A percentile compares a stretch with the other conserved stretches of the same genome.
Conservation (phyloP, 176 grass and related monocot genomes). For the Aegilops tauschii region DNA sequence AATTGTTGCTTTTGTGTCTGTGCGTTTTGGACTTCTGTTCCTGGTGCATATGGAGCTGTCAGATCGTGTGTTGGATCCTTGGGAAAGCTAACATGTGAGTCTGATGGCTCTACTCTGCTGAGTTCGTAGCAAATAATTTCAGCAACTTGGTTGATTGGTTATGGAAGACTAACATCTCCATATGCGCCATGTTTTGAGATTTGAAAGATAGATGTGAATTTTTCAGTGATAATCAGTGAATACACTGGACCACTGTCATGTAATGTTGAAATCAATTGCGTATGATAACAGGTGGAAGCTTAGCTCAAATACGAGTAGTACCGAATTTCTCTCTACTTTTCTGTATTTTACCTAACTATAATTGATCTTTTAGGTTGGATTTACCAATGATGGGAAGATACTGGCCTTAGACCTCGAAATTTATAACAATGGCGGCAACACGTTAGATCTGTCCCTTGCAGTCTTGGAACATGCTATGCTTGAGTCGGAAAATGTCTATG, state of each 20-base stretch:
- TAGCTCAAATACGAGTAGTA: background rate
- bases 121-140: slow-evolving; percentile 5
- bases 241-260: background rate
- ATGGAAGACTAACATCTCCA: background rate
- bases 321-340: background rate
- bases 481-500: slow-evolving; percentile 86
- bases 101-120: background rate
- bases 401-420: slow-evolving; percentile 79
- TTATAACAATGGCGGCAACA: slow-evolving; percentile 84
- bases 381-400: slow-evolving; percentile 80
- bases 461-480: slow-evolving; percentile 86
- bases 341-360: background rate
- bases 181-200: background rate
- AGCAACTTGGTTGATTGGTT: background rate
- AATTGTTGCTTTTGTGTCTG: too few relatives aligned
- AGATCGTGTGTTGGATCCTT: too few relatives aligned
- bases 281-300: background rate
- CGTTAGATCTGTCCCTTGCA: slow-evolving; percentile 70
- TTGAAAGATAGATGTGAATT: background rate
- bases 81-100: too few relatives aligned
- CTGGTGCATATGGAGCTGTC: too few relatives aligned
- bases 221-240: background rate
- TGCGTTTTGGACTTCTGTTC: too few relatives aligned
- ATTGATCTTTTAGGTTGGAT: slow-evolving; percentile 70
- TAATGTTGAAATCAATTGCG: background rate